These are phyloP conservation scores for Rubus parviflorus DNA, from an alignment of 306 rosid species.

Conservation along the genomic window DNA sequence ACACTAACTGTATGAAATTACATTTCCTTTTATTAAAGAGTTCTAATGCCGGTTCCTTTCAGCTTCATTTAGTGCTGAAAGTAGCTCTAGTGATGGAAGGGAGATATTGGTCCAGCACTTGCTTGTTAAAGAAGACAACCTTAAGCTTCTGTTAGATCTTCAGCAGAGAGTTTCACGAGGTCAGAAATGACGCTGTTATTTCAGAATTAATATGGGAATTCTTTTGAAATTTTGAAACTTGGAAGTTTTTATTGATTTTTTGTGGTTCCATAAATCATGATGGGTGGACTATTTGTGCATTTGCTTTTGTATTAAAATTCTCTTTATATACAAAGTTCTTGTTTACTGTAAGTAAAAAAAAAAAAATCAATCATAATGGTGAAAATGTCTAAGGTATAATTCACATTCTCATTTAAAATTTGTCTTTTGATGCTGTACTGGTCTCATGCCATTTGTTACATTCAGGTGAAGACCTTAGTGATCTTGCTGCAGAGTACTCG, in stretches of 20 bases:
- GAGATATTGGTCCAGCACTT: slow-evolving; percentile 92
- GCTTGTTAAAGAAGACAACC: slow-evolving; percentile 78
- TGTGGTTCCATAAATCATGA: not conserved
- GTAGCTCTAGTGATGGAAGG: slow-evolving; percentile 49
- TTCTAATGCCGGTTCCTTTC: slow-evolving; percentile 30
- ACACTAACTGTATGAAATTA: not conserved
- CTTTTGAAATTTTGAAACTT: not conserved
- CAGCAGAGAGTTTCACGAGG: slow-evolving; percentile 66
- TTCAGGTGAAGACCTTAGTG: slow-evolving; percentile 92
- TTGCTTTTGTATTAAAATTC: not conserved
- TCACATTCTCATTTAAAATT: slow-evolving; percentile 5
- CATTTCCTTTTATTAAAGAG: slow-evolving; percentile 9
- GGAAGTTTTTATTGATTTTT: not conserved
- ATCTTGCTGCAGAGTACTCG: slow-evolving; percentile 82
- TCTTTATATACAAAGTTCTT: not conserved
- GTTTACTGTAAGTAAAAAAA: not conserved
- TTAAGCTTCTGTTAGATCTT: slow-evolving; percentile 66
- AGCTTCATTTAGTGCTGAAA: slow-evolving; percentile 61
- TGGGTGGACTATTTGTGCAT: not conserved
- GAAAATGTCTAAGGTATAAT: slow-evolving; percentile 1
- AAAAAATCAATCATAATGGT: not conserved
- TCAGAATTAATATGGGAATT: not conserved
- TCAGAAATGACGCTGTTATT: slow-evolving; percentile 22
- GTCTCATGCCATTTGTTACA: slow-evolving; percentile 22
- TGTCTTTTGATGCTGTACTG: slow-evolving; percentile 4